These are phyloP conservation scores for Elsinoe necatrix DNA, from an alignment of 2,329 filamentous ascomycete species.

Conservation along the genomic window DNA sequence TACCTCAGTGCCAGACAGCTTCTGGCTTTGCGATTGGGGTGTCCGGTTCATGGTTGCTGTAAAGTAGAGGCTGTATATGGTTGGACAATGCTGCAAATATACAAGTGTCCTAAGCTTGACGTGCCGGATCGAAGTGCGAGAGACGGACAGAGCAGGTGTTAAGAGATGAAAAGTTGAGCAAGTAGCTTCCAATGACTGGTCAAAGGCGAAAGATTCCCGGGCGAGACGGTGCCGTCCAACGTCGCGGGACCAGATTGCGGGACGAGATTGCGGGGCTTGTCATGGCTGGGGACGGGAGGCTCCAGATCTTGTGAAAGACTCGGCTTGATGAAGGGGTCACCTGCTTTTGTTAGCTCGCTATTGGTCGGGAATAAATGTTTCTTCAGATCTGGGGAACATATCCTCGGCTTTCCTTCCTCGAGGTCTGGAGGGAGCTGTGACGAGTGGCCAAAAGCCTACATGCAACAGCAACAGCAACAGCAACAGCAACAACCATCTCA, in stretches of 20 bases:
- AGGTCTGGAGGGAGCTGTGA: conserved; percentile 17
- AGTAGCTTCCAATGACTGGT: background rate
- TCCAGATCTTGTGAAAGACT: background rate
- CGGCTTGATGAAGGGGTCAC: background rate
- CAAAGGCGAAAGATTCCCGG: conserved; percentile 6
- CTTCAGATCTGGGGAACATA: background rate
- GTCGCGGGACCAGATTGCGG: conserved; percentile 5
- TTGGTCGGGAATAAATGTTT: background rate
- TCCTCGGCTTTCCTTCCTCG: background rate
- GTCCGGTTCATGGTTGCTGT: conserved; percentile 35
- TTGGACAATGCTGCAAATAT: background rate
- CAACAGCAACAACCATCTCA: too few species aligned
- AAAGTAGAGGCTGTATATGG: background rate
- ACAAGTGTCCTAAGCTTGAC: background rate
- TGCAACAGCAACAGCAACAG: too few species aligned
- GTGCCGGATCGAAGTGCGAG: background rate
- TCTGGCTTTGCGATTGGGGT: conserved; percentile 30
- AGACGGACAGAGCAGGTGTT: background rate
- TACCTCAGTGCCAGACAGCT: conserved; percentile 47
- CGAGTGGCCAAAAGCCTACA: too few species aligned
- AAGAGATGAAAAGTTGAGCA: background rate
- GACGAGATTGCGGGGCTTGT: conserved; percentile 1
- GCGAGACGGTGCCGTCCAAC: background rate
- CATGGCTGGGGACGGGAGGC: background rate
- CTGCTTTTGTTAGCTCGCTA: background rate